Evolutionary conservation across 2,329 filamentous ascomycete species (phyloP).

Genomic region (Cylindrodendrum hubeiense): DNA sequence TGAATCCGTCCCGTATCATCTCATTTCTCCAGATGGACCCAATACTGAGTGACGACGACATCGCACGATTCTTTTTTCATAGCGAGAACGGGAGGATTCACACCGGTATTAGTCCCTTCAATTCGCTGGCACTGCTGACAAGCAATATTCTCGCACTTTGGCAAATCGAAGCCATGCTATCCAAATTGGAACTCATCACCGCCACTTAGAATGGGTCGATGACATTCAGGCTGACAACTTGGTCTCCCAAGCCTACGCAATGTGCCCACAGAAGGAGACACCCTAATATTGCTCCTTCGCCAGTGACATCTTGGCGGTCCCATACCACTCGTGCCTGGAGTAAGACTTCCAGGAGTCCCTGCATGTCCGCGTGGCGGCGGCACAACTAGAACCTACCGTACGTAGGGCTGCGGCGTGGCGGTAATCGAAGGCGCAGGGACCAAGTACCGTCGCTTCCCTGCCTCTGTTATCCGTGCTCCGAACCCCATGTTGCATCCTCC

Average conservation of each 20-base stretch:
- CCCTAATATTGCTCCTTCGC: background rate
- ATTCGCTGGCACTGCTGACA: too few relatives aligned
- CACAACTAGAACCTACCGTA: background rate
- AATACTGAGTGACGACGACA: too few relatives aligned
- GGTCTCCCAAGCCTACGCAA: too few relatives aligned
- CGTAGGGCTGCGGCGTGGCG: background rate
- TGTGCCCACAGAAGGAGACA: background rate
- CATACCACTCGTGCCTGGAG: background rate
- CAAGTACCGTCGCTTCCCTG: background rate
- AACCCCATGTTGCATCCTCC: background rate
- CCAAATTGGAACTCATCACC: too few relatives aligned
- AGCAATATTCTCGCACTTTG: too few relatives aligned
- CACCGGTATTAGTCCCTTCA: too few relatives aligned
- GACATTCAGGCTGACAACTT: too few relatives aligned
- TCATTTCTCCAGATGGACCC: background rate
- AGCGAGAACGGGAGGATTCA: too few relatives aligned
- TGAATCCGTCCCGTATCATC: conserved; percentile 1
- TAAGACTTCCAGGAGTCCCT: background rate
- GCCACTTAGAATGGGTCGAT: too few relatives aligned
- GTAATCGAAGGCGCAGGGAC: background rate
- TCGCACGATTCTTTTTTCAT: too few relatives aligned
- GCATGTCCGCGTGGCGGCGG: background rate
- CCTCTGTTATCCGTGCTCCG: background rate
- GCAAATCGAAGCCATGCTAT: too few relatives aligned
- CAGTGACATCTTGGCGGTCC: background rate